Base-by-base conservation (phyloP, 2,329 filamentous ascomycete genomes). In the Alternaria gansuensis region DNA sequence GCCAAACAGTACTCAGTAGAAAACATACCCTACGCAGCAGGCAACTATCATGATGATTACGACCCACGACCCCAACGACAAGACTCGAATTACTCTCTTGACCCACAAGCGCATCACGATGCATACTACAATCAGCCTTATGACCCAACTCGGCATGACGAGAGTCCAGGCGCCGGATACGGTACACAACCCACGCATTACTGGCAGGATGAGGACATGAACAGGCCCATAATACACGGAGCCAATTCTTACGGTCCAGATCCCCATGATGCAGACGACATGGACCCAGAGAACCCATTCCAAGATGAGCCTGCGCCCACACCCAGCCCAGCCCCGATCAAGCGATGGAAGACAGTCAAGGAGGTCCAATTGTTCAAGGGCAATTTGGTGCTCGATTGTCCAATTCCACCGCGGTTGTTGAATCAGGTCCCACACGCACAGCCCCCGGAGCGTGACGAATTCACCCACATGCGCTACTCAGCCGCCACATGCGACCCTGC, bases 291-390 rank as follows among this genome's bases (percentile, higher is more conserved):
- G 46, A 68, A 69, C 37, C 70, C 67, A 11, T 80, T 78, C 59
- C 69, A 77, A 23, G 80, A 82, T 57, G 75, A 79, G 31, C 77
- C 79, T 11, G 64, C 75, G 63, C 81, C 81, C 60, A 82, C 83
- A 54, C 82, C 84, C 21, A 83, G 82, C 65, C 85, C 83, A 55
- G 85, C 82, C 63, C 85, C 85, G 4, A 88, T 98, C 67, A 90
- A 91, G 77, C 86, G 95, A 76, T 98, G 92, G 91, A 99, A 98
- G 83, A 99, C 95, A 0, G 94, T 99, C 48, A 99, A 98, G 80
- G 92, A 97, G 81, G 94, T 99, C n/a, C 89, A 96, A 71, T 81
- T 99, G 52, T 99, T 97, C 83, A 90, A 96, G 67, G 95, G 95
- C 64, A 99, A 99, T 79, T 85, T 99, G 71, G 93, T 99, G 36